Conservation (phyloP, 1,139 yeast genomes). For the Suhomyces guaymorum region DNA sequence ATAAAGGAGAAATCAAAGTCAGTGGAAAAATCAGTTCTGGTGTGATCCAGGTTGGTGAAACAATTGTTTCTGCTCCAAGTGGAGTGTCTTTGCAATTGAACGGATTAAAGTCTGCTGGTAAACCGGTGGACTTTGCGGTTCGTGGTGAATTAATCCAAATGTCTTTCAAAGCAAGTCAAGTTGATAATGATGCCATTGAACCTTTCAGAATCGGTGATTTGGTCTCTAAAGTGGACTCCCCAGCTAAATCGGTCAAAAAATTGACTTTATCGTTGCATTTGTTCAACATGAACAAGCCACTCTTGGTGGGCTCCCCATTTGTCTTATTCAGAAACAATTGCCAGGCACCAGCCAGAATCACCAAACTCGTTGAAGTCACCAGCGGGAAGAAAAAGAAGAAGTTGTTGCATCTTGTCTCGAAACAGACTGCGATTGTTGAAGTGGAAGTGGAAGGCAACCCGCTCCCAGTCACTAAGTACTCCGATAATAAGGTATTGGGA, state of each 20-base stretch:
- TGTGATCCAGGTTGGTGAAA: conserved; percentile 72
- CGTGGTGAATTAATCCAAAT: conserved; percentile 72
- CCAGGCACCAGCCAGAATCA: conserved; percentile 71
- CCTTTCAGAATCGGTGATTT: conserved; percentile 67
- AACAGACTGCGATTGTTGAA: conserved; percentile 71
- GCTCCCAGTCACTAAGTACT: conserved; percentile 63
- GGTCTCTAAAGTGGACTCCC: conserved; percentile 50
- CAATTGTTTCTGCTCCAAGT: conserved; percentile 60
- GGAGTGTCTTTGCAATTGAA: conserved; percentile 38
- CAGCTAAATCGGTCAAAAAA: conserved; percentile 48
- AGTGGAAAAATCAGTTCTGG: conserved; percentile 80
- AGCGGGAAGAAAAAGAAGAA: conserved; percentile 52
- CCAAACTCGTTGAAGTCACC: conserved; percentile 53
- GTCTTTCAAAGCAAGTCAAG: conserved; percentile 48
- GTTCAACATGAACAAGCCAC: conserved; percentile 72
- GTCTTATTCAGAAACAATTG: conserved; percentile 80
- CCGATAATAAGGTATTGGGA: conserved; percentile 66
- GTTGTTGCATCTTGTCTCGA: conserved; percentile 70
- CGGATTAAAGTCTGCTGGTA: conserved; percentile 28
- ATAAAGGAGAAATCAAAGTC: conserved; percentile 43
- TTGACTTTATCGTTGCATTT: conserved; percentile 61
- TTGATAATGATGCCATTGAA: conserved; percentile 52
- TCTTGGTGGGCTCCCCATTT: conserved; percentile 81
- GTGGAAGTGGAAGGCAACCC: conserved; percentile 58
- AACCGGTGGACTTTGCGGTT: conserved; percentile 47